Percentiles rank a stretch among this genome's conserved stretches.
Conservation (phyloP, 2,329 filamentous ascomycete species). For the Penicillium hesseltinei region DNA sequence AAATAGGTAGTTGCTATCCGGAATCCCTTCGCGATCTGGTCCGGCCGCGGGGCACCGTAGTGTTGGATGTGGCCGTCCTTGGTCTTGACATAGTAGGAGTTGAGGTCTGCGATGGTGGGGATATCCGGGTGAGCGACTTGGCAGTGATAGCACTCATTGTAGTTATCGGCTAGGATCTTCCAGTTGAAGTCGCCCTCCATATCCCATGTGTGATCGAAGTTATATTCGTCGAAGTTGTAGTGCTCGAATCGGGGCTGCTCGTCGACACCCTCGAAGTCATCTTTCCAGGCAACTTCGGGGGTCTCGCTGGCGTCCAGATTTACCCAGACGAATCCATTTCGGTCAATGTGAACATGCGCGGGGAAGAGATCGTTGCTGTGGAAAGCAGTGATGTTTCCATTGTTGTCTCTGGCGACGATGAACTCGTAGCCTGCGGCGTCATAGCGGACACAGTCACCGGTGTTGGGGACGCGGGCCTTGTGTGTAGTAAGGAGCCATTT, state of each 20-base stretch:
- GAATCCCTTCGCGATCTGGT: conserved; percentile 25
- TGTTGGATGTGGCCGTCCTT: conserved; percentile 52
- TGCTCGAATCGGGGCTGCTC: conserved; percentile 48
- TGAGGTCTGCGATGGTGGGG: conserved; percentile 53
- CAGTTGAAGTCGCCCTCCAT: conserved; percentile 60
- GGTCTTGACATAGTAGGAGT: conserved; percentile 54
- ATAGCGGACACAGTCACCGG: conserved; percentile 57
- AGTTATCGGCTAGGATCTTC: conserved; percentile 64
- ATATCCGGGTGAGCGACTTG: conserved; percentile 27
- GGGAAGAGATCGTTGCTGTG: conserved; percentile 52
- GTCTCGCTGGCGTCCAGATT: conserved; percentile 52
- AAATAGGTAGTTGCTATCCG: conserved; percentile 30
- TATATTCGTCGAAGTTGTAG: conserved; percentile 56
- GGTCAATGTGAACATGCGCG: conserved; percentile 55
- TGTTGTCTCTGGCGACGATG: conserved; percentile 50
- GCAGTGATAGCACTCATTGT: conserved; percentile 51
- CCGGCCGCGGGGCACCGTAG: conserved; percentile 32
- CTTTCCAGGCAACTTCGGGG: conserved; percentile 53
- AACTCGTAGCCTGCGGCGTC: conserved; percentile 56
- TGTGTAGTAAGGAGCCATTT: conserved; percentile 47
- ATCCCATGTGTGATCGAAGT: conserved; percentile 59
- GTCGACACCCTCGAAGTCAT: conserved; percentile 54
- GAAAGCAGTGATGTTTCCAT: conserved; percentile 53
- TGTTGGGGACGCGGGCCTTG: conserved; percentile 47
- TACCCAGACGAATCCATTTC: conserved; percentile 58